Evolutionary conservation across 106 monocot genomes (phyloP), one percentile per base, ranked within the genome.

Genomic region (Dendrobium huoshanense): DNA sequence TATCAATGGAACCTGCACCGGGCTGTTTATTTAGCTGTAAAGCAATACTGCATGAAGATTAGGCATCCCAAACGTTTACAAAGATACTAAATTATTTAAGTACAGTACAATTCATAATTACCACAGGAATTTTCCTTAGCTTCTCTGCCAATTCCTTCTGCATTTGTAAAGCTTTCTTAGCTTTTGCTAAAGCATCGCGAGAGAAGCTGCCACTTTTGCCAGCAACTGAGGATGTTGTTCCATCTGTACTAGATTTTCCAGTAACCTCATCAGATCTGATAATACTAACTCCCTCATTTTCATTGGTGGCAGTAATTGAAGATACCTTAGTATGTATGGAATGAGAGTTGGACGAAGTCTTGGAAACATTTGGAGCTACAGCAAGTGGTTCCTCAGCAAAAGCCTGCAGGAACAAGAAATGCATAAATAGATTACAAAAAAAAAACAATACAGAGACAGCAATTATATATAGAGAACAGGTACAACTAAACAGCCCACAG

Each of bases 211-310:
- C 84, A 87, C 80, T 84, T 91, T 86, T 91, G 83, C 87, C 88
- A 88, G 87, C 77, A 68, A 78, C 78, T 77, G 92, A 88, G 80
- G 79, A 72, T 44, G 86, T 42, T 84, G 83, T 77, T 68, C 92
- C 94, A 94, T 95, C 98, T 98, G 94, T 95, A 95, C 98, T 98
- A 84, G 86, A 98, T 90, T 98, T 98, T 89, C 91, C 95, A 95
- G 87, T 83, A 98, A 98, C 91, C 85, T 91, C 95, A 85, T 98
- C 98, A 98, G 98, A 91, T 87, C 98, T 95, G 92, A 72, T 89
- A 98, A 95, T 85, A 92, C 88, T 94, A 90, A 92, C 91, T 92
- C 94, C 93, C 89, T 96, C 94, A 91, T 99, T 94, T 95, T 92
- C 90, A 99, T 92, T 98, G 88, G 87, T 94, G 88, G 92, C 91